These are phyloP conservation scores for Pleurotus eryngii DNA, from an alignment of 768 basidiomycete genomes.

Conservation along the genomic window DNA sequence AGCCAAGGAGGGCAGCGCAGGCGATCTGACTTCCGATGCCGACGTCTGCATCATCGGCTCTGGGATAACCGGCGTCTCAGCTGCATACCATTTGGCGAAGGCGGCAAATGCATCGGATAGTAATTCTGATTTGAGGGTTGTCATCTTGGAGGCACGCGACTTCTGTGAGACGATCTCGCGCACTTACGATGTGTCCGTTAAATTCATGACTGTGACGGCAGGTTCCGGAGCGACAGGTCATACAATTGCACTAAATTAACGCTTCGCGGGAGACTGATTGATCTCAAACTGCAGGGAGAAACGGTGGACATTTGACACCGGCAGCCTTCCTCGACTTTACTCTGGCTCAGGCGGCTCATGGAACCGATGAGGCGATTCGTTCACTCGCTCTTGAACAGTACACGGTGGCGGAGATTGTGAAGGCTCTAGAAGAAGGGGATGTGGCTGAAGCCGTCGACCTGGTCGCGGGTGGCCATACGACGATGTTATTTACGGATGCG, in stretches of 20 bases:
- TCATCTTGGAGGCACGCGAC: slow-evolving; percentile 80
- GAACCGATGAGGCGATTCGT: slow-evolving; percentile 51
- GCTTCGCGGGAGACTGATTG: not conserved
- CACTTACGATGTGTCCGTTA: slow-evolving; percentile 1
- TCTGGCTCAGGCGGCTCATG: slow-evolving; percentile 33
- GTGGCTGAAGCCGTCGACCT: slow-evolving; percentile 57
- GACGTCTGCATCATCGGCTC: slow-evolving; percentile 80
- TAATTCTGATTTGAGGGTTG: slow-evolving; percentile 39
- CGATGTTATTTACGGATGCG: slow-evolving; percentile 43
- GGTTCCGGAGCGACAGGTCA: slow-evolving; percentile 78
- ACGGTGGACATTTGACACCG: slow-evolving; percentile 74
- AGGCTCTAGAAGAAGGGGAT: slow-evolving; percentile 41
- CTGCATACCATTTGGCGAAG: slow-evolving; percentile 68
- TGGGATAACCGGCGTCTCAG: slow-evolving; percentile 74
- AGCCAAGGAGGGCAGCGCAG: slow-evolving; percentile 62
- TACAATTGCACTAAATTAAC: not conserved
- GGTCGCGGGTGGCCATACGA: slow-evolving; percentile 51
- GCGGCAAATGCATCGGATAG: slow-evolving; percentile 16
- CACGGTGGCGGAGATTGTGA: slow-evolving; percentile 44
- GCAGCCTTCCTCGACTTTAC: slow-evolving; percentile 44
- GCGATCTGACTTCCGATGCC: slow-evolving; percentile 51
- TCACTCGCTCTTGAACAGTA: slow-evolving; percentile 56
- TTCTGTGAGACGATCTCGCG: slow-evolving; percentile 58
- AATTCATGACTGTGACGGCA: slow-evolving; percentile 17
- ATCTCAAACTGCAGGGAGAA: slow-evolving; percentile 51